Base-by-base conservation (phyloP, 805 yeast genomes). In the Barnettozyma sp. region DNA sequence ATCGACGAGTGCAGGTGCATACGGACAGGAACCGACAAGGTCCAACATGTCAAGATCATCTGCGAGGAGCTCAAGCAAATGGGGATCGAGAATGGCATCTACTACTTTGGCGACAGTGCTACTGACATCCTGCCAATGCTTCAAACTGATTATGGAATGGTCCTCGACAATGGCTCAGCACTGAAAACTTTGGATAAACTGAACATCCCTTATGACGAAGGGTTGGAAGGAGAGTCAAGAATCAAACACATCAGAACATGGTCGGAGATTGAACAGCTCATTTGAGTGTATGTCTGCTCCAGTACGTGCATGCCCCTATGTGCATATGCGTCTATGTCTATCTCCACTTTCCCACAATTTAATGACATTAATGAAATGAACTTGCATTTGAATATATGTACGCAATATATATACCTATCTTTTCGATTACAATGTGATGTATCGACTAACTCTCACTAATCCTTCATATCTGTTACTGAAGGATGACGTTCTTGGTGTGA, bases 401-500 rank as follows among this genome's bases (percentile, higher is more conserved):
- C 24, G 24, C 24, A n/a, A n/a, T n/a, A n/a, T n/a, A n/a, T n/a
- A n/a, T n/a, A n/a, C n/a, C n/a, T n/a, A n/a, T n/a, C n/a, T n/a
- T n/a, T n/a, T 11, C 9, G 15, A 16, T 54, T 49, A 70, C 19
- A 73, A 41, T 43, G 60, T 71, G 38, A 79, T 51, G 43, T 65
- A 67, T 43, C 68, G 66, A 30, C 65, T 62, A 18, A 82, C 68
- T 39, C 73, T 69, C 2, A 86, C 81, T 45, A 87, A 55, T 0
- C 96, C 96, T 33, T 74, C 72, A 12, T 66, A 76, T 40, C 60
- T 49, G 48, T 84, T 87, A 21, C 85, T 70, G 64, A 77, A 78
- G 4, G 78, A 69, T 16, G 78, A 69, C 54, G 73, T 71, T 16
- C 65, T 58, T 1, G 95, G 94, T 1, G 83, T 62, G 50, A 74